Base-by-base conservation (phyloP, 2,329 filamentous ascomycete genomes). In the Diaporthe aspalathi region DNA sequence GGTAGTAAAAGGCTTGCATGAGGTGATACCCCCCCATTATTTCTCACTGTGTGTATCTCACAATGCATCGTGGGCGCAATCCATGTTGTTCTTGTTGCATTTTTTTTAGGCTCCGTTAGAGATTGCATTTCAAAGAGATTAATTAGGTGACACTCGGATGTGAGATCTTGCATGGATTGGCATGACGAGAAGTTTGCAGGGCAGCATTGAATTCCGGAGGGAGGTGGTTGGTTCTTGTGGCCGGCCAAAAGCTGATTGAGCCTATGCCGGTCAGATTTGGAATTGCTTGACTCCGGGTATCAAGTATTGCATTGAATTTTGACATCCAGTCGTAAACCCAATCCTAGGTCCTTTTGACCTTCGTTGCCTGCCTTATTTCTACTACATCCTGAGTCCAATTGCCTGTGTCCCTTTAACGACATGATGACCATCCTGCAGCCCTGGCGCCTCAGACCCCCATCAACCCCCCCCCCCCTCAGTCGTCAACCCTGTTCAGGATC, bases 401-500 rank as follows among this genome's bases (percentile, higher is more conserved):
- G 6, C 9, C 5, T 8, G 27, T 2, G n/a, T n/a, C 38, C 56
- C 6, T 45, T 7, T n/a, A 22, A 43, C 9, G 14, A 35, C 3
- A 12, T 49, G 6, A 7, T 11, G 12, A 24, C 29, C 27, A 16
- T 16, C 27, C 29, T 9, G 14, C 29, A 12, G 27, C 17, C 24
- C 22, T n/a, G 12, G 22, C 20, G 32, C 22, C 50, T 11, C 9
- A 22, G 16, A 12, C 22, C 14, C 27, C 32, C 24, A 14, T 5
- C 3, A 38, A 17, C 8, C 9, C 43, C 49, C 32, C 49, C 32
- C 5, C 9, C 1, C 27, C 57, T 71, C 50, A 65, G 47, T 27
- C 29, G 38, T 89, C 87, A 17, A 89, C 84, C 74, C 89, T 83
- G 74, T 89, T 91, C 76, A 92, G 78, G 43, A 92, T 87, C 5